Base-by-base conservation (phyloP, 2,329 filamentous ascomycete species). In the Ascochyta viciae-villosae region DNA sequence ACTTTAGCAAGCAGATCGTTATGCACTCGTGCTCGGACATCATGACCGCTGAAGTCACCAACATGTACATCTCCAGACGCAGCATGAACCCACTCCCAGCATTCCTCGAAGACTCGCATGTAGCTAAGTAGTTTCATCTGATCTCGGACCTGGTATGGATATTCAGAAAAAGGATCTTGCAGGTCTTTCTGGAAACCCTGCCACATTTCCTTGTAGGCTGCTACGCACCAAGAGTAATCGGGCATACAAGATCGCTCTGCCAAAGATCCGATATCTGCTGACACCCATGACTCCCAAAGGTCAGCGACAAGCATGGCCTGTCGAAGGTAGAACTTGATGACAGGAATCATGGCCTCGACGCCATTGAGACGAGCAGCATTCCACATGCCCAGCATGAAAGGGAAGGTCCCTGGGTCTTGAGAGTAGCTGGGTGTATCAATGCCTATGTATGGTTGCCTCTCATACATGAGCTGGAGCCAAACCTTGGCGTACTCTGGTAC, bases 291-390 rank as follows among this genome's bases (percentile, higher is more conserved):
- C 16, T 50, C 19, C 49, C 49, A 45, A 7, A 38, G 23, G 3
- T 50, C 16, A 10, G 43, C 33, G 3, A 50, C 24, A 4, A 31
- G 43, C n/a, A 50, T 15, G 4, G 13, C 31, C 13, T 50, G 48
- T 15, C 48, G 49, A 13, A 45, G 16, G 40, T 34, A 51, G 12
- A 44, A 51, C 24, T 44, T 50, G n/a, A 38, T 39, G 2, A 50
- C n/a, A 23, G 48, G 24, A 6, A 44, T 19, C 15, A 43, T 37
- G 2, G 29, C 5, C 3, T 22, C 31, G 13, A 42, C 35, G 29
- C 47, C 47, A 26, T 24, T 22, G 10, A 34, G 31, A 13, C 24
- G 23, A 3, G 29, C n/a, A 35, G 47, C 47, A 15, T 15, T 31
- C 29, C 29, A 15, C 29, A 31, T 5, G 12, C 12, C 5, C 12